Evolutionary conservation across 306 rosid species (phyloP).

Genomic region (Lathyrus sativus): DNA sequence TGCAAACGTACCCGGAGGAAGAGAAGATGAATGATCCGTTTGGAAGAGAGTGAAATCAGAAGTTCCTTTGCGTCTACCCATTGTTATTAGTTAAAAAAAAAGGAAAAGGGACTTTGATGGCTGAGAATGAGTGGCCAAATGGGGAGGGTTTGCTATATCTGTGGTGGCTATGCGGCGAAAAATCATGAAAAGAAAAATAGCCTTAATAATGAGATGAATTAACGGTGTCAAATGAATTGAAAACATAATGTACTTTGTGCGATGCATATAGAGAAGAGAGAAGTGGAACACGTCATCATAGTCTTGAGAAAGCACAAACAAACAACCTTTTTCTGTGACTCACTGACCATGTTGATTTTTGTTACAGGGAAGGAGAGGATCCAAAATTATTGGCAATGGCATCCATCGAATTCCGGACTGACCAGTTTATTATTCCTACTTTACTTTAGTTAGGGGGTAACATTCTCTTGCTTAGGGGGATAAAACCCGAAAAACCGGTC

Average conservation of each 20-base stretch:
- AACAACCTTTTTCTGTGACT: constrained; percentile 13
- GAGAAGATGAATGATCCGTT: constrained; percentile 38
- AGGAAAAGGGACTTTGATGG: constrained; percentile 38
- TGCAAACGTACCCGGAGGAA: too few relatives aligned
- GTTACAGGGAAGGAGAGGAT: not conserved
- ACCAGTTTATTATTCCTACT: not conserved
- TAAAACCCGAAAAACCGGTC: too few relatives aligned
- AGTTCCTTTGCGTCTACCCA: too few relatives aligned
- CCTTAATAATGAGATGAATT: constrained; percentile 22
- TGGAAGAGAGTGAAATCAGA: constrained; percentile 52
- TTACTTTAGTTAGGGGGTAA: too few relatives aligned
- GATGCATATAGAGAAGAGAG: not conserved
- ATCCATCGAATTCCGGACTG: not conserved
- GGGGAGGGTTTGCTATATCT: constrained; percentile 30
- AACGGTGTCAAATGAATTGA: constrained; percentile 35
- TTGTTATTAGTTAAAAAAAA: not conserved
- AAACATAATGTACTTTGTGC: not conserved
- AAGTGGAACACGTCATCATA: constrained; percentile 32
- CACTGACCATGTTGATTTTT: not conserved
- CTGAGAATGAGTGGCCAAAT: constrained; percentile 33
- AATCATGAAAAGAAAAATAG: constrained; percentile 28
- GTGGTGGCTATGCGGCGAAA: constrained; percentile 61
- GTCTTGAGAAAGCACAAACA: constrained; percentile 12
- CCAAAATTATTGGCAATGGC: not conserved
- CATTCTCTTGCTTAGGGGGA: too few relatives aligned